A percentile compares a stretch with the other conserved stretches of the same genome.
These are phyloP conservation scores for Dothiorella sarmentorum DNA, from an alignment of 2,329 filamentous ascomycete species.

Conservation along the genomic window DNA sequence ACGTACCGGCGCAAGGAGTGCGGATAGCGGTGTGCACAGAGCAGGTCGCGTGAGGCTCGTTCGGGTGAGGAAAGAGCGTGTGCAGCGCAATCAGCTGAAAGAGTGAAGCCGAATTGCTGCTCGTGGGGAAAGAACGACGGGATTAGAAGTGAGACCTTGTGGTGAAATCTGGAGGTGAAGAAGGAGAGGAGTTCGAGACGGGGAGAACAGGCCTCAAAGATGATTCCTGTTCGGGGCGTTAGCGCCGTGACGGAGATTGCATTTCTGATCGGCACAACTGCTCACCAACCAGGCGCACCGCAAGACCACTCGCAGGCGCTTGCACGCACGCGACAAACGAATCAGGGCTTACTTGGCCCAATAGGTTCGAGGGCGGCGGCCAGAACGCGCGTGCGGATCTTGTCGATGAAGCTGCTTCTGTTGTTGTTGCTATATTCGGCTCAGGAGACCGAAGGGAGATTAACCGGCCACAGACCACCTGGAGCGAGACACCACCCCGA, in stretches of 20 bases:
- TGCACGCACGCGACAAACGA: background rate
- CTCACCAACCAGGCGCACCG: background rate
- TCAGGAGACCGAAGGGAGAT: background rate
- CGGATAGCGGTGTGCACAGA: background rate
- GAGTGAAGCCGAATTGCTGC: constrained; percentile 19
- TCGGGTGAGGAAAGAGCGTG: constrained; percentile 35
- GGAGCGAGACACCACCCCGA: background rate
- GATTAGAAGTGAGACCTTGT: constrained; percentile 7
- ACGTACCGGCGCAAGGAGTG: constrained; percentile 18
- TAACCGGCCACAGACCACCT: background rate
- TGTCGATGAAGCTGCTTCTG: background rate
- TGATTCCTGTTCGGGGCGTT: constrained; percentile 8
- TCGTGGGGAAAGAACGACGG: constrained; percentile 15
- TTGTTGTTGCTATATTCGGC: constrained; percentile 3
- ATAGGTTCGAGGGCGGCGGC: background rate
- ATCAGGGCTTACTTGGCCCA: background rate
- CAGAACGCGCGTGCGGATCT: constrained; percentile 9
- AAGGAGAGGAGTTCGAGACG: background rate
- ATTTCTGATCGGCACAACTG: background rate
- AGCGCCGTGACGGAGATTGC: constrained; percentile 15
- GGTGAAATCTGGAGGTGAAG: background rate
- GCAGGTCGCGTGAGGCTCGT: background rate
- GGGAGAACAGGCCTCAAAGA: background rate
- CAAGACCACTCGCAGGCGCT: background rate
- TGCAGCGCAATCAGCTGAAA: constrained; percentile 50